A percentile compares a stretch with the other conserved stretches of the same genome.
These are phyloP conservation scores for Gardenia jasminoides DNA, from an alignment of 257 asterid species.

Conservation along the genomic window DNA sequence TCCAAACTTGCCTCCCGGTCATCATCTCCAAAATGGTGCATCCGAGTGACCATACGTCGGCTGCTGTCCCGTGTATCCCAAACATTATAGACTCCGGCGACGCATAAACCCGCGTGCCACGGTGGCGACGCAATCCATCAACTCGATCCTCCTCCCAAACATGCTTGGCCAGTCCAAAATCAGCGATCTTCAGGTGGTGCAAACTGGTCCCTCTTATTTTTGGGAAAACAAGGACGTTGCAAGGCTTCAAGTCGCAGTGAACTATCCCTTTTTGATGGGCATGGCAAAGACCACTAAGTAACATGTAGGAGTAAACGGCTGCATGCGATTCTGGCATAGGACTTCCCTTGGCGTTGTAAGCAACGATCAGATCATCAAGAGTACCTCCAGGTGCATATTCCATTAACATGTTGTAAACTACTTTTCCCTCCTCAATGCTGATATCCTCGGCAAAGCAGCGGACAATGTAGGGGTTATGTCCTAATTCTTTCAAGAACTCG, in stretches of 20 bases:
- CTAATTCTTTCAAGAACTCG: background rate
- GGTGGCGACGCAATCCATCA: background rate
- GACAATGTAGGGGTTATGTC: background rate
- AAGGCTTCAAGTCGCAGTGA: constrained; percentile 19
- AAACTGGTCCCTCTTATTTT: background rate
- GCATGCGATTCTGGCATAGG: background rate
- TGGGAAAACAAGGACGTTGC: constrained; percentile 8
- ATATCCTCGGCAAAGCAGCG: constrained; percentile 3
- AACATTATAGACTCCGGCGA: constrained; percentile 1
- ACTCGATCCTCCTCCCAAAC: background rate
- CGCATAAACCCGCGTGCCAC: constrained; percentile 13
- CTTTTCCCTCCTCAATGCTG: background rate
- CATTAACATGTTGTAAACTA: background rate
- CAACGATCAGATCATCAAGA: background rate
- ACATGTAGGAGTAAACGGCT: background rate
- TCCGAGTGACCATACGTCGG: constrained; percentile 17
- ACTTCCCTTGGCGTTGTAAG: background rate
- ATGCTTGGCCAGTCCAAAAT: background rate
- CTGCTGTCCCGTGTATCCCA: background rate
- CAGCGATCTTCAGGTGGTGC: constrained; percentile 5
- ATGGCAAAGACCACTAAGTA: background rate
- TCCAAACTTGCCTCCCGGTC: background rate
- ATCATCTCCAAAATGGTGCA: constrained; percentile 13
- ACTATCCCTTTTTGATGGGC: constrained; percentile 6
- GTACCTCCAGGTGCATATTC: constrained; percentile 3